These are phyloP conservation scores for Pyricularia pennisetigena DNA, from an alignment of 2,329 filamentous ascomycete genomes.

Conservation along the genomic window DNA sequence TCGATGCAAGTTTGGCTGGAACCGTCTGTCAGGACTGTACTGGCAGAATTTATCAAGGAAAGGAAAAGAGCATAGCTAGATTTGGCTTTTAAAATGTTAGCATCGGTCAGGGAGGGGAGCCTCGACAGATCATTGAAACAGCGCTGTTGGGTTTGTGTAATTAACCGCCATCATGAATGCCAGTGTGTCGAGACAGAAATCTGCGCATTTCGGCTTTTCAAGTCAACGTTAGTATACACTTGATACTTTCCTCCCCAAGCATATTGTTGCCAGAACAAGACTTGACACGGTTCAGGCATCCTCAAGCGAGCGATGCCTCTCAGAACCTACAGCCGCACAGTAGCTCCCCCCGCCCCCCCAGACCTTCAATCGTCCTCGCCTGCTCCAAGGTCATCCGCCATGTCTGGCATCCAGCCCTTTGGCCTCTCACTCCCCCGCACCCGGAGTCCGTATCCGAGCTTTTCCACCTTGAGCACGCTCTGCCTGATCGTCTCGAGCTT, in stretches of 20 bases:
- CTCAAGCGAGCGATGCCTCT: background rate
- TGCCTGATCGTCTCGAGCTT: slow-evolving; percentile 82
- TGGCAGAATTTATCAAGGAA: background rate
- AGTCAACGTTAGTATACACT: background rate
- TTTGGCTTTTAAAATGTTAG: background rate
- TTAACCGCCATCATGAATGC: no score
- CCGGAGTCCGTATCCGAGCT: slow-evolving; percentile 75
- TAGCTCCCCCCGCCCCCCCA: background rate
- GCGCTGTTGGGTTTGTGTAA: no score
- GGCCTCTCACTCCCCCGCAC: slow-evolving; percentile 83
- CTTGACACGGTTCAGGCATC: background rate
- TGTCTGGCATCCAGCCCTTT: slow-evolving; percentile 83
- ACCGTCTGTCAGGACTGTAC: background rate
- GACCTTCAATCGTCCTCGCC: slow-evolving; percentile 1
- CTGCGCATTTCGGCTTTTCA: background rate
- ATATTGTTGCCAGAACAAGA: background rate
- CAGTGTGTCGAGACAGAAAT: background rate
- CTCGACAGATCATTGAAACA: background rate
- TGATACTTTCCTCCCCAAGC: background rate
- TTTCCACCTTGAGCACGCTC: slow-evolving; percentile 92
- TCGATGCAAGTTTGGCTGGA: background rate
- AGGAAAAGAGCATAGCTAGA: background rate
- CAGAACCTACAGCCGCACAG: background rate
- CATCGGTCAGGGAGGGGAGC: background rate
- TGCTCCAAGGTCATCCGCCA: background rate